Percentiles rank a stretch among this genome's conserved stretches.
phyloP scores from a whole-genome alignment of 2,329 filamentous ascomycete genomes.

The Ascochyta viciae-villosae region DNA sequence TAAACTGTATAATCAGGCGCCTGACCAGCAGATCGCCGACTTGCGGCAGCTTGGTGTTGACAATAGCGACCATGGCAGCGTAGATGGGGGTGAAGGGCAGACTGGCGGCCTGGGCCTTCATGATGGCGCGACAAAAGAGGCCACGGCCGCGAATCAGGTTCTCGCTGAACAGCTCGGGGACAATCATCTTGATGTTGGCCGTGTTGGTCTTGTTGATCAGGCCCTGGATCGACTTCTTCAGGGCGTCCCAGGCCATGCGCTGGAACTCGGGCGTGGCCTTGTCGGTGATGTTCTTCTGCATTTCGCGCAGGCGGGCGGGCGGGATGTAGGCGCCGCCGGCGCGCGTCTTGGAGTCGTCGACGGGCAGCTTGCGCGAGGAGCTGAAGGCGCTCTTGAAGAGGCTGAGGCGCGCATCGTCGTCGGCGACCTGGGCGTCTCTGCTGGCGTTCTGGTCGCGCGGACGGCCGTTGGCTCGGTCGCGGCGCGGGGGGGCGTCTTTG shows the following conservation, averaged over 20 bases:
- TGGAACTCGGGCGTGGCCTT: slow-evolving; percentile 97
- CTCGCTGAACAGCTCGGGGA: slow-evolving; percentile 93
- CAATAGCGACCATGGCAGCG: slow-evolving; percentile 92
- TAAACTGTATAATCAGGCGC: slow-evolving; percentile 87
- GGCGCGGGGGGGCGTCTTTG: slow-evolving; percentile 52
- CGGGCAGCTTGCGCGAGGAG: slow-evolving; percentile 80
- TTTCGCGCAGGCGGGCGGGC: slow-evolving; percentile 83
- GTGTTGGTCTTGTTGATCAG: slow-evolving; percentile 99
- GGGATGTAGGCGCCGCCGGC: slow-evolving; percentile 97
- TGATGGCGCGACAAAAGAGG: slow-evolving; percentile 92
- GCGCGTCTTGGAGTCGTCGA: slow-evolving; percentile 85
- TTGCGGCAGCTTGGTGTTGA: slow-evolving; percentile 95
- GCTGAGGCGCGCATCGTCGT: slow-evolving; percentile 46
- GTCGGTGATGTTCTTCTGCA: slow-evolving; percentile 97
- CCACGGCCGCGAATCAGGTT: slow-evolving; percentile 91
- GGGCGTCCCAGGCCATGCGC: slow-evolving; percentile 97
- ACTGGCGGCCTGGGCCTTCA: slow-evolving; percentile 97
- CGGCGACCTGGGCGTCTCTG: slow-evolving; percentile 27
- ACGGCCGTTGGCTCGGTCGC: slow-evolving; percentile 75
- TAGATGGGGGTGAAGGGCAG: slow-evolving; percentile 97
- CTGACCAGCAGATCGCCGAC: slow-evolving; percentile 90
- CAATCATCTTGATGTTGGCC: slow-evolving; percentile 96
- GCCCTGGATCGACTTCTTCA: slow-evolving; percentile 99
- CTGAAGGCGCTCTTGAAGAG: slow-evolving; percentile 48
- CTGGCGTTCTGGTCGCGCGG: slow-evolving; percentile 52